These are phyloP conservation scores for Galerina marginata DNA, from an alignment of 768 basidiomycete genomes.

Conservation along the genomic window DNA sequence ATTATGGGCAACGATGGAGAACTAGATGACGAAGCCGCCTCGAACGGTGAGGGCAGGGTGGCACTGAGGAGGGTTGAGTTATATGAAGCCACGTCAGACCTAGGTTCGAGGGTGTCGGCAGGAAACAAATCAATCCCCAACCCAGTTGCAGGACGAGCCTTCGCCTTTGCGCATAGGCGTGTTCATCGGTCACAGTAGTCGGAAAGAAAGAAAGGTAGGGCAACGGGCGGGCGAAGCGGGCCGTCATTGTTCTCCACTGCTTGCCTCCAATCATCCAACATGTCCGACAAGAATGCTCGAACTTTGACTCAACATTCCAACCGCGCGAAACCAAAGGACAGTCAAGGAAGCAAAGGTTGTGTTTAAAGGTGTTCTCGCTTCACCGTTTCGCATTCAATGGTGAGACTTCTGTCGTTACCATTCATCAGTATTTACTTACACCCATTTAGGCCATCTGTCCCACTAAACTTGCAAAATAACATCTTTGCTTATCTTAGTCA, in stretches of 20 bases:
- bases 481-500: constrained; percentile 57
- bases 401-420: constrained; percentile 32
- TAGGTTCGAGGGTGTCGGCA: neutral
- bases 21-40: no score
- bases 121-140: constrained; percentile 13
- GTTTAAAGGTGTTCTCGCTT: constrained; percentile 75
- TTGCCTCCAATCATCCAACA: constrained; percentile 22
- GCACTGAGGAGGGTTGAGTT: neutral
- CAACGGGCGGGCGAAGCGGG: no score
- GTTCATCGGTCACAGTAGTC: no score
- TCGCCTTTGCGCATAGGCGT: no score
- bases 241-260: neutral
- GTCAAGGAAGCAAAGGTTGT: constrained; percentile 61
- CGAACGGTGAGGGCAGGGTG: no score
- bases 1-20: no score
- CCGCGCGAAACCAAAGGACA: constrained; percentile 55
- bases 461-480: constrained; percentile 65
- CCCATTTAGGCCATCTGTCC: constrained; percentile 61
- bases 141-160: neutral
- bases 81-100: neutral
- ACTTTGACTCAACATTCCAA: constrained; percentile 66
- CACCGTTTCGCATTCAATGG: constrained; percentile 76
- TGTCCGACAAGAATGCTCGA: constrained; percentile 57
- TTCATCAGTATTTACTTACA: constrained; percentile 11
- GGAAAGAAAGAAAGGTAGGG: no score